Evolutionary conservation across 2,329 filamentous ascomycete genomes (phyloP).

Genomic region (Neodidymelliopsis sp.): DNA sequence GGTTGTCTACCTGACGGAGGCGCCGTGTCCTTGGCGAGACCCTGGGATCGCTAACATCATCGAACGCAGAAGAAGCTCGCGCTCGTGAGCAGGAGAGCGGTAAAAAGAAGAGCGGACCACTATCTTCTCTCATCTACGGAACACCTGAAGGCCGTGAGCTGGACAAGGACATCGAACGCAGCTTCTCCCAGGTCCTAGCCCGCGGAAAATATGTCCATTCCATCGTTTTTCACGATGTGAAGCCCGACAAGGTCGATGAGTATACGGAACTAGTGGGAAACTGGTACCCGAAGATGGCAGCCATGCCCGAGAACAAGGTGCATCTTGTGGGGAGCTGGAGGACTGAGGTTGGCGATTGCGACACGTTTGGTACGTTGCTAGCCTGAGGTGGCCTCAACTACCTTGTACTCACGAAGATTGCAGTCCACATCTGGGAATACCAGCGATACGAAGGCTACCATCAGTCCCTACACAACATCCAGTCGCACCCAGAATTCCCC

Average conservation of each 20-base stretch:
- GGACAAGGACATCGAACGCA: slow-evolving; percentile 94
- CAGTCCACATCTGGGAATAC: slow-evolving; percentile 99
- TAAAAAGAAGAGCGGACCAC: slow-evolving; percentile 69
- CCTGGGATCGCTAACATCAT: slow-evolving; percentile 65
- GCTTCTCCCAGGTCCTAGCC: slow-evolving; percentile 93
- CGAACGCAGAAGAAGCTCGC: slow-evolving; percentile 61
- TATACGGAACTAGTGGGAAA: slow-evolving; percentile 87
- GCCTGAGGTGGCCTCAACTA: neutral
- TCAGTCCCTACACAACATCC: slow-evolving; percentile 84
- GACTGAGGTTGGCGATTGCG: slow-evolving; percentile 95
- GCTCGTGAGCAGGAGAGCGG: slow-evolving; percentile 66
- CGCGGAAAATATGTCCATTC: slow-evolving; percentile 98
- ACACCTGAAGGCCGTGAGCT: slow-evolving; percentile 94
- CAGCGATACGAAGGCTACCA: slow-evolving; percentile 97
- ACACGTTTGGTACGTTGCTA: slow-evolving; percentile 80
- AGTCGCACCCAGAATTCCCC: slow-evolving; percentile 80
- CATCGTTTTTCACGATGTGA: slow-evolving; percentile 95
- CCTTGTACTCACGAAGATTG: slow-evolving; percentile 18
- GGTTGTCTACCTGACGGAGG: slow-evolving; percentile 31
- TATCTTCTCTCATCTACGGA: slow-evolving; percentile 93
- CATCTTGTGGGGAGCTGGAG: slow-evolving; percentile 97
- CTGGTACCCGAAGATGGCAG: slow-evolving; percentile 93
- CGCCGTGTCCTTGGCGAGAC: slow-evolving; percentile 44
- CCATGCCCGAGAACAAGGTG: slow-evolving; percentile 86
- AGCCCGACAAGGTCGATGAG: slow-evolving; percentile 93